Conservation (phyloP, 192 early-diverging fungal genomes). For the Endogone sp. region DNA sequence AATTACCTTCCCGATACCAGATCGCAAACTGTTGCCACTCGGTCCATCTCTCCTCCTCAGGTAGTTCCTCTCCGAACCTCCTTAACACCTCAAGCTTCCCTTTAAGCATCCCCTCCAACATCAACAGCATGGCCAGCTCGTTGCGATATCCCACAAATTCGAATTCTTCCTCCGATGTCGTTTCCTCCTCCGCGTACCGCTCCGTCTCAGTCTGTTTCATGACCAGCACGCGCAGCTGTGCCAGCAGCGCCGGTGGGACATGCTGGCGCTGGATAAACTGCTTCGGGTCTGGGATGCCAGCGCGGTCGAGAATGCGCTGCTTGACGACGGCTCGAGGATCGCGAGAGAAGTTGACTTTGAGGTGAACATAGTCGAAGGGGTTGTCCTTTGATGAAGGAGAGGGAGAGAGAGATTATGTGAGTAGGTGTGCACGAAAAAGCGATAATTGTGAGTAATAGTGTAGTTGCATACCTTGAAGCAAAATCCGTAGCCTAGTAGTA, state of each 20-base stretch:
- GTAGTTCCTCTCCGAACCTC: neutral
- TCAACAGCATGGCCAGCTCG: constrained; percentile 50
- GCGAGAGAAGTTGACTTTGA: constrained; percentile 56
- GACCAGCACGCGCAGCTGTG: constrained; percentile 59
- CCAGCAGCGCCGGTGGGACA: constrained; percentile 42
- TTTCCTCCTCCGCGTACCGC: constrained; percentile 1
- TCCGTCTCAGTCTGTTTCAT: constrained; percentile 54
- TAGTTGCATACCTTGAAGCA: constrained; percentile 50
- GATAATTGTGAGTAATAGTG: neutral
- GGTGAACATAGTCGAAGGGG: constrained; percentile 46
- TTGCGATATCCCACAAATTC: constrained; percentile 47
- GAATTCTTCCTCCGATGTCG: constrained; percentile 10
- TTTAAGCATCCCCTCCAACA: constrained; percentile 40
- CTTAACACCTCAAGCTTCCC: constrained; percentile 30
- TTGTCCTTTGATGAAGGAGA: constrained; percentile 28
- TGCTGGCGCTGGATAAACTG: constrained; percentile 41
- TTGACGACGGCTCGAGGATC: constrained; percentile 46
- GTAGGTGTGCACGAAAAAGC: neutral
- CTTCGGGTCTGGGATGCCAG: constrained; percentile 28
- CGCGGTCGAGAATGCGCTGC: constrained; percentile 37
- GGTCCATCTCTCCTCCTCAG: constrained; percentile 8
- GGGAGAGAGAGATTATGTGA: neutral
- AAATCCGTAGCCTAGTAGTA: constrained; percentile 67
- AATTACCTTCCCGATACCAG: constrained; percentile 46
- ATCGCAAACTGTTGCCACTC: constrained; percentile 40